These are phyloP conservation scores for Sarocladium kiliense DNA, from an alignment of 2,329 filamentous ascomycete genomes.

Conservation along the genomic window DNA sequence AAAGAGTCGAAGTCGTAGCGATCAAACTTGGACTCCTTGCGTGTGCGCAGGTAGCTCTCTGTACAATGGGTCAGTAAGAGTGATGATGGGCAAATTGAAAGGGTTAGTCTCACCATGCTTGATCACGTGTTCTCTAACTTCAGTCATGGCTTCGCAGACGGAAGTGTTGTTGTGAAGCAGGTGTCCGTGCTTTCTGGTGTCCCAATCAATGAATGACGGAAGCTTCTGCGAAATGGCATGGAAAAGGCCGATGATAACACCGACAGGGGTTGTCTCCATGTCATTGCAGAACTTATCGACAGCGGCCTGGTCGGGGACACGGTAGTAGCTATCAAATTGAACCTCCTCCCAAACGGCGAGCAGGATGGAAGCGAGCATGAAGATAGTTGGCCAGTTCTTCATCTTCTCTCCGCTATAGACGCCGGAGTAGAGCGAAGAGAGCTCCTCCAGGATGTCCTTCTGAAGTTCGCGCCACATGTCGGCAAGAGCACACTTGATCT, in stretches of 20 bases:
- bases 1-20: conserved; percentile 89
- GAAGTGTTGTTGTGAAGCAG: conserved; percentile 85
- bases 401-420: conserved; percentile 96
- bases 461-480: conserved; percentile 98
- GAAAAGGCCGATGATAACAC: conserved; percentile 94
- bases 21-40: conserved; percentile 78
- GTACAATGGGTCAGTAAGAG: conserved; percentile 19
- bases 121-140: conserved; percentile 86
- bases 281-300: conserved; percentile 94
- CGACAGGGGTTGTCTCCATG: conserved; percentile 94
- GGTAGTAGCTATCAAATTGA: conserved; percentile 97
- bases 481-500: conserved; percentile 94
- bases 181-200: conserved; percentile 84
- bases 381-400: conserved; percentile 99
- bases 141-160: conserved; percentile 93
- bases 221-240: conserved; percentile 97
- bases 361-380: conserved; percentile 91
- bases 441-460: conserved; percentile 91
- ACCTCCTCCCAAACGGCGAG: conserved; percentile 97
- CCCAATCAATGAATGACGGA: conserved; percentile 89
- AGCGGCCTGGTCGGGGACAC: conserved; percentile 74
- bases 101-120: conserved; percentile 74
- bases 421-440: conserved; percentile 89
- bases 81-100: not conserved
- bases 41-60: conserved; percentile 84